Evolutionary conservation across 768 basidiomycete species (phyloP), one percentile per base, ranked within the genome.

Genomic region (Termitomyces bulborhizus): DNA sequence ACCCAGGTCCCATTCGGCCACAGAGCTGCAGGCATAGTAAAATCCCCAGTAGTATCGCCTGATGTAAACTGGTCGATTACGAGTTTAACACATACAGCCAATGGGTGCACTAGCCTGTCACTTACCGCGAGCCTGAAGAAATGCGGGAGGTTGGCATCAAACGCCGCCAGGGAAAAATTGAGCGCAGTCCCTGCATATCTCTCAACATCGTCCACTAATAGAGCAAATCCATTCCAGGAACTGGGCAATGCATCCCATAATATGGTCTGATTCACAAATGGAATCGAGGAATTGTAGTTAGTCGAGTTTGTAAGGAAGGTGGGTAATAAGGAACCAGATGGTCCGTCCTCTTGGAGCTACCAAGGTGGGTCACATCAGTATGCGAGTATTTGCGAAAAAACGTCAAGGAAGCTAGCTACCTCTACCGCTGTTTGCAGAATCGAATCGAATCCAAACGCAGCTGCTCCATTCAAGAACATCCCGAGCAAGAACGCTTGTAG

Each of bases 201-300:
- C 66, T 91, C 83, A 0, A 95, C 91, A 60, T 94, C 93, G 64
- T 94, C 90, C n/a, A 92, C 80, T 13, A 94, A 74, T 26, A 94
- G 76, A 0, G 82, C 73, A 63, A 90, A 92, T 5, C 89, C 89
- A 62, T 86, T 83, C 88, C 88, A 93, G 3, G 73, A 76, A 32
- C 65, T 62, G 7, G 81, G 75, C 6, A 84, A 68, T 1, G 65
- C 66, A 31, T 69, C 71, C 89, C 89, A 90, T 0, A 64, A 66
- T 4, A 91, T 74, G 0, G 71, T 74, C 61, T 86, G 84, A 58
- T 81, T 76, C 6, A 62, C 57, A 4, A 87, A 66, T 9, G 83
- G 73, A 31, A 85, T 74, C 5, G 78, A 76, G 0, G 77, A 52
- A 55, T 85, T 80, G 64, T 78, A 90, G 26, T 66, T 88, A 0